Percentiles rank a stretch among this genome's conserved stretches.
phyloP scores from a whole-genome alignment of 2,329 filamentous ascomycete genomes.

The Nemania sp. region DNA sequence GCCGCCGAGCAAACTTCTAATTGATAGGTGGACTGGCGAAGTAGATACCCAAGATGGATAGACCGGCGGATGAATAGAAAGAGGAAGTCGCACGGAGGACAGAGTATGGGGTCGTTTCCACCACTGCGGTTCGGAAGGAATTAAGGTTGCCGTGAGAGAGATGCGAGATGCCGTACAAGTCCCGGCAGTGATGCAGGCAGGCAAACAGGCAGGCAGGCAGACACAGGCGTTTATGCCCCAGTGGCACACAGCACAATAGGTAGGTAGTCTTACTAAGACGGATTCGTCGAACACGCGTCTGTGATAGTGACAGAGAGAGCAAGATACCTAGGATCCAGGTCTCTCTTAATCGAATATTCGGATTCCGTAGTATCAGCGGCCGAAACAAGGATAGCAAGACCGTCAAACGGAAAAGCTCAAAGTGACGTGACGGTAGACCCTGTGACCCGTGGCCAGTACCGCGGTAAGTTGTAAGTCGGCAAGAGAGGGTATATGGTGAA shows the following conservation, averaged over 20 bases:
- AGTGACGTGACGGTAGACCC: slow-evolving; percentile 15
- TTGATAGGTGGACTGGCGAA: slow-evolving; percentile 15
- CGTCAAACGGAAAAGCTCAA: slow-evolving; percentile 11
- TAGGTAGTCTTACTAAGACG: slow-evolving; percentile 35
- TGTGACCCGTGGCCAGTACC: slow-evolving; percentile 17
- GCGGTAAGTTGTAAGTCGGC: slow-evolving; percentile 17
- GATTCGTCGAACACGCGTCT: slow-evolving; percentile 24
- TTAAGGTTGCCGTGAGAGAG: slow-evolving; percentile 38
- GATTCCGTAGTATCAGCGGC: slow-evolving; percentile 12
- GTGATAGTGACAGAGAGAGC: too few relatives aligned
- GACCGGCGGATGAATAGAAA: background rate
- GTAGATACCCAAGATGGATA: slow-evolving; percentile 9
- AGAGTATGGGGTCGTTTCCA: slow-evolving; percentile 28
- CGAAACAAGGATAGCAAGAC: slow-evolving; percentile 17
- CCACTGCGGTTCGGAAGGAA: slow-evolving; percentile 33
- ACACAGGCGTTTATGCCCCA: slow-evolving; percentile 23
- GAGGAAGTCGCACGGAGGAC: slow-evolving; percentile 23
- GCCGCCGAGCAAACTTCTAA: slow-evolving; percentile 22
- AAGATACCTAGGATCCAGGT: slow-evolving; percentile 2
- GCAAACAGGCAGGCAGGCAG: slow-evolving; percentile 21
- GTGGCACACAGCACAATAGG: slow-evolving; percentile 28
- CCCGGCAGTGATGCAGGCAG: slow-evolving; percentile 36
- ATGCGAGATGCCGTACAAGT: slow-evolving; percentile 35
- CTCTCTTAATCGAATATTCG: slow-evolving; percentile 30
- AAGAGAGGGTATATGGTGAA: slow-evolving; percentile 5